phyloP scores from a whole-genome alignment of 2,329 filamentous ascomycete species.

The Nectriaceae sp. region DNA sequence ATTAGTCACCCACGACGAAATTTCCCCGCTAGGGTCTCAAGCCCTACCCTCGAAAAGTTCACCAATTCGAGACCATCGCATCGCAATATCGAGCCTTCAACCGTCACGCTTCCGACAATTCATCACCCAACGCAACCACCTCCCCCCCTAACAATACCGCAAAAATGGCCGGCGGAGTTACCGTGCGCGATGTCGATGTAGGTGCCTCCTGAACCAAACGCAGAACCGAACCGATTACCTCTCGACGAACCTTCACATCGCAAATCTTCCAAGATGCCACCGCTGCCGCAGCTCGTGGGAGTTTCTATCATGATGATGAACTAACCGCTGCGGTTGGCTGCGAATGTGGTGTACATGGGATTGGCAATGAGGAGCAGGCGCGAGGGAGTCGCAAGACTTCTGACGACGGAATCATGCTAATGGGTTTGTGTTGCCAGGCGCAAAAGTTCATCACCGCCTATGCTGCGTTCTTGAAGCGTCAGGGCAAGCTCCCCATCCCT shows the following conservation, averaged over 20 bases:
- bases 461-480: conserved; percentile 87
- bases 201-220: conserved; percentile 43
- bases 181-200: conserved; percentile 86
- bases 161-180: conserved; percentile 79
- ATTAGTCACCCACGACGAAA: conserved; percentile 23
- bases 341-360: conserved; percentile 28
- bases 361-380: conserved; percentile 66
- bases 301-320: conserved; percentile 8
- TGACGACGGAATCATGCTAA: conserved; percentile 75
- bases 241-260: conserved; percentile 30
- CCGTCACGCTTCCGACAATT: conserved; percentile 32
- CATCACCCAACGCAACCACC: conserved; percentile 33
- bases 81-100: conserved; percentile 22
- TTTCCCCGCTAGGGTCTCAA: conserved; percentile 33
- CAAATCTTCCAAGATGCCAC: conserved; percentile 29
- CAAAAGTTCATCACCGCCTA: conserved; percentile 89
- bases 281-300: conserved; percentile 19
- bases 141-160: conserved; percentile 47
- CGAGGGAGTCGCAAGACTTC: conserved; percentile 74
- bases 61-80: conserved; percentile 19
- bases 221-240: conserved; percentile 8
- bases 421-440: conserved; percentile 62
- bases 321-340: conserved; percentile 20
- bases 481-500: conserved; percentile 89
- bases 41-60: conserved; percentile 33